These are phyloP conservation scores for Lagenaria siceraria DNA, from an alignment of 306 rosid genomes.

Conservation along the genomic window DNA sequence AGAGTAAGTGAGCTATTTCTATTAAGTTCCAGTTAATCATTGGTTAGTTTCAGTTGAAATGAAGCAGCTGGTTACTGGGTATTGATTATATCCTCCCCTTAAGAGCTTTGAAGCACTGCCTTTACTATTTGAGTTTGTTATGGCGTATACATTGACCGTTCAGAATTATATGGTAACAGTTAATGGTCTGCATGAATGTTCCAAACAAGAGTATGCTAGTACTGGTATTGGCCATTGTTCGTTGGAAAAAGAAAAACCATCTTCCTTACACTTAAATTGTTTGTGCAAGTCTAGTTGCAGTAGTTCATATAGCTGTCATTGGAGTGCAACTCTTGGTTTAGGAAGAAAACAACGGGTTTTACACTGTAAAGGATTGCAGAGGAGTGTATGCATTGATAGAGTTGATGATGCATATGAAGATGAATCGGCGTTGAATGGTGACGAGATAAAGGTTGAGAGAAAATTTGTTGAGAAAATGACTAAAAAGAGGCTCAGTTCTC, in stretches of 20 bases:
- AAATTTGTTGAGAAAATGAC: conserved; percentile 21
- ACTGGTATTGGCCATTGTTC: conserved; percentile 18
- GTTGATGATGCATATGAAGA: conserved; percentile 26
- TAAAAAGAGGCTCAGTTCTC: conserved; percentile 18
- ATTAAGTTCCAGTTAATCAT: neutral
- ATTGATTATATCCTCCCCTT: neutral
- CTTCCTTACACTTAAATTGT: conserved; percentile 14
- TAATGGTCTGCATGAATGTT: conserved; percentile 20
- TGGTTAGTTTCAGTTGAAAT: neutral
- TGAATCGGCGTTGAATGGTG: conserved; percentile 19
- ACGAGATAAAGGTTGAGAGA: conserved; percentile 11
- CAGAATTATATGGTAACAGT: conserved; percentile 26
- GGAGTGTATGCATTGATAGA: conserved; percentile 39
- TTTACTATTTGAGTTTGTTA: conserved; percentile 8
- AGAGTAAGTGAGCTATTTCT: neutral
- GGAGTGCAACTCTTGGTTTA: conserved; percentile 24
- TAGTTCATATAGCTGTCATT: conserved; percentile 12
- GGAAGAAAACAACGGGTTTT: conserved; percentile 10
- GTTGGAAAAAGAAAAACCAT: conserved; percentile 15
- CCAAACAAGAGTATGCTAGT: conserved; percentile 23
- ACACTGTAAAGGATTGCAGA: conserved; percentile 25
- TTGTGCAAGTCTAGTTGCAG: conserved; percentile 2
- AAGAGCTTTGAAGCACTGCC: conserved; percentile 2
- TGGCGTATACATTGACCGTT: conserved; percentile 35
- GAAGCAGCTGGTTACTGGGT: neutral